Percentiles rank a stretch among this genome's conserved stretches.
Conservation (phyloP, 2,329 filamentous ascomycete genomes). For the Claviceps quebecensis region DNA sequence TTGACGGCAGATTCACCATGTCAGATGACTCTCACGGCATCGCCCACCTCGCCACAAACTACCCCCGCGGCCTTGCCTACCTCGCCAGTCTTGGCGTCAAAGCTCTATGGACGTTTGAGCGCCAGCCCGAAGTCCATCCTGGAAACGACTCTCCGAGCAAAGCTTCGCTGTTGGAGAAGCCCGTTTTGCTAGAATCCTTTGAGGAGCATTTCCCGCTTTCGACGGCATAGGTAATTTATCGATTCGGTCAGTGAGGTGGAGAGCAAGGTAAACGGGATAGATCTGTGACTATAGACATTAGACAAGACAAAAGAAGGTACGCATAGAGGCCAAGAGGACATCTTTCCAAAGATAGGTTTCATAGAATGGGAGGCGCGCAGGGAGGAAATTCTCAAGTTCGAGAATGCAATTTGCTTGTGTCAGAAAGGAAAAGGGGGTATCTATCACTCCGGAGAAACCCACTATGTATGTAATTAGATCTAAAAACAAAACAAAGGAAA, state of each 20-base stretch:
- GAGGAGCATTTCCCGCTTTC: conserved; percentile 14
- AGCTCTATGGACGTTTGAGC: conserved; percentile 44
- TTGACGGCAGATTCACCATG: conserved; percentile 73
- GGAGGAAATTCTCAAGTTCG: too few species aligned
- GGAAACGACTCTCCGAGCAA: conserved; percentile 13
- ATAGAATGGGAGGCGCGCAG: too few species aligned
- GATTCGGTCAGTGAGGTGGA: neutral
- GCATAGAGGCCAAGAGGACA: neutral
- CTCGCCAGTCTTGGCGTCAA: conserved; percentile 51
- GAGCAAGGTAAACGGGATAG: neutral
- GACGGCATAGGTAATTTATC: too few species aligned
- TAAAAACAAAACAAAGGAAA: neutral
- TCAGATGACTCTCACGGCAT: conserved; percentile 92
- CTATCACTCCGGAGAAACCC: neutral
- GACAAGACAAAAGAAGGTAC: neutral
- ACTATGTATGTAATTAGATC: neutral
- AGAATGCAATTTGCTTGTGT: too few species aligned
- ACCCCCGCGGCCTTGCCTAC: conserved; percentile 54
- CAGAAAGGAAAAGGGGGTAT: neutral
- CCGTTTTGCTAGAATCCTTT: conserved; percentile 29
- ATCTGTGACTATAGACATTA: neutral
- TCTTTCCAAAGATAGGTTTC: too few species aligned
- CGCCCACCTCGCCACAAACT: conserved; percentile 79
- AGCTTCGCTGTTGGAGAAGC: conserved; percentile 26
- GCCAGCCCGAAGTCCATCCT: conserved; percentile 16